Percentiles rank a stretch among this genome's conserved stretches.
Conservation (phyloP, 2,329 filamentous ascomycete species). For the Bipolaris oryzae region DNA sequence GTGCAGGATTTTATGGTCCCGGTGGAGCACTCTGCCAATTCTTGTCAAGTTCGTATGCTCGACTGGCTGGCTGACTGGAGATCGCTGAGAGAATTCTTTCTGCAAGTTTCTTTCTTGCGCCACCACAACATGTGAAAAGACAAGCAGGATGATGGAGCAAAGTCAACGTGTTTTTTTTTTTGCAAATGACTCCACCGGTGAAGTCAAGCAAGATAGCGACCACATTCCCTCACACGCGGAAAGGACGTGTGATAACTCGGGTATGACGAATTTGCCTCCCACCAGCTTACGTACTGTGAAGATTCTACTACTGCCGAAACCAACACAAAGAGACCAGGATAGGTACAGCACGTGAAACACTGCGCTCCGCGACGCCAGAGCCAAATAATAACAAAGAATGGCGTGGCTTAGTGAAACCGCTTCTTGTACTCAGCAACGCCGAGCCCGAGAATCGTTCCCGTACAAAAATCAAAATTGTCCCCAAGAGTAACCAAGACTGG, state of each 20-base stretch:
- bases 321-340: background rate
- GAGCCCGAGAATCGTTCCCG: conserved; percentile 4
- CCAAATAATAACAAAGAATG: background rate
- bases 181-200: conserved; percentile 7
- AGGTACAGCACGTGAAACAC: background rate
- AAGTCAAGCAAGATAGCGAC: conserved; percentile 3
- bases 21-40: conserved; percentile 5
- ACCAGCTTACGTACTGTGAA: background rate
- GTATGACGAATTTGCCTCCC: background rate
- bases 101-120: background rate
- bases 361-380: background rate
- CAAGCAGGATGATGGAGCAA: background rate
- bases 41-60: background rate
- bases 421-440: background rate
- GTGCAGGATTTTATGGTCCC: conserved; percentile 3
- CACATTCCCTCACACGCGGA: background rate
- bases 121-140: background rate
- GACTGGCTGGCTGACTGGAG: background rate
- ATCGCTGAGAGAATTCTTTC: background rate
- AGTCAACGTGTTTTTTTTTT: background rate
- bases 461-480: background rate
- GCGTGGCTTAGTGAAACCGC: background rate
- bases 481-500: background rate
- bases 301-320: background rate
- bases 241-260: conserved; percentile 1